Evolutionary conservation across 1,139 yeast genomes (phyloP).

Genomic region (Dujonia santamariae): DNA sequence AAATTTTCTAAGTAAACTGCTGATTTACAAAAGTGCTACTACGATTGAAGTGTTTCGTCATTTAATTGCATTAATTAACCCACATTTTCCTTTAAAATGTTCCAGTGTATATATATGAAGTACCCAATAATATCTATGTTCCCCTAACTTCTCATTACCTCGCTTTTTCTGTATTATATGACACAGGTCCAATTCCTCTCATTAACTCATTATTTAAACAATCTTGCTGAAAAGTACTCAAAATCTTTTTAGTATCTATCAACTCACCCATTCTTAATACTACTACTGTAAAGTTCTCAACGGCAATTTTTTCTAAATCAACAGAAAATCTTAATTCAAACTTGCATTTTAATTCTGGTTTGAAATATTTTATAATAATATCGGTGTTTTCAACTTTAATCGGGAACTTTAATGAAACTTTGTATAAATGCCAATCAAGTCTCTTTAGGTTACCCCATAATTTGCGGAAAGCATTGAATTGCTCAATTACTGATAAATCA

Average conservation of each 20-base stretch:
- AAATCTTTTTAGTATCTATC: constrained; percentile 2
- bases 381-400: constrained; percentile 10
- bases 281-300: neutral
- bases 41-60: too few species aligned
- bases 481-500: constrained; percentile 10
- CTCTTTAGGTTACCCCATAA: constrained; percentile 19
- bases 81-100: too few species aligned
- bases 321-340: constrained; percentile 3
- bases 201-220: constrained; percentile 4
- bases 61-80: too few species aligned
- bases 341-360: constrained; percentile 2
- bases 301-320: neutral
- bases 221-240: constrained; percentile 2
- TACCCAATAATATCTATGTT: too few species aligned
- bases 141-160: too few species aligned
- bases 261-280: neutral
- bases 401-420: constrained; percentile 28
- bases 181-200: neutral
- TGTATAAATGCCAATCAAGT: constrained; percentile 28
- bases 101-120: too few species aligned
- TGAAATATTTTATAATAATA: constrained; percentile 4
- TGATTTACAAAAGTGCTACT: too few species aligned
- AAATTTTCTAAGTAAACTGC: too few species aligned
- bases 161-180: too few species aligned
- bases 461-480: constrained; percentile 15